Evolutionary conservation across 208 protist genomes (phyloP).

Genomic region (Acanthamoeba comandoni): DNA sequence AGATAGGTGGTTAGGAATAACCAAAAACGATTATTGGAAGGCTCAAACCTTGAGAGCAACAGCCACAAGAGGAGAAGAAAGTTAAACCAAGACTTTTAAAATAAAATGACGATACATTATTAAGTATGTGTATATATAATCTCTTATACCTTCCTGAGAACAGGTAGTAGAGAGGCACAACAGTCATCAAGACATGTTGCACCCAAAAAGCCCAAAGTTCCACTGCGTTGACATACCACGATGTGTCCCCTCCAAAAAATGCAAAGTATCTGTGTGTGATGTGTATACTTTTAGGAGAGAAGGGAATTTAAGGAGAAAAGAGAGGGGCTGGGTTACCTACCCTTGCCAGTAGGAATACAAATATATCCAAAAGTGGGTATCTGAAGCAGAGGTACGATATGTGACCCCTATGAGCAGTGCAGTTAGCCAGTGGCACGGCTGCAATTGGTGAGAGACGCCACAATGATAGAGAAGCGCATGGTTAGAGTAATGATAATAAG

Average conservation of each 20-base stretch:
- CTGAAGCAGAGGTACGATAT: not conserved
- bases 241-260: slow-evolving; percentile 39
- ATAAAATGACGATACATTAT: too few species aligned
- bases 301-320: not conserved
- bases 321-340: not conserved
- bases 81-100: too few species aligned
- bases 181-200: slow-evolving; percentile 50
- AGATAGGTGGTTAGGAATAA: slow-evolving; percentile 40
- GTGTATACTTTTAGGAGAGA: not conserved
- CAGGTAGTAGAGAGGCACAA: slow-evolving; percentile 67
- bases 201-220: slow-evolving; percentile 66
- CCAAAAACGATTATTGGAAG: slow-evolving; percentile 1
- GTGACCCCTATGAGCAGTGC: slow-evolving; percentile 49
- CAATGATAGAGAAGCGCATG: too few species aligned
- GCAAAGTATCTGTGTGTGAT: slow-evolving; percentile 49
- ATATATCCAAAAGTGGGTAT: slow-evolving; percentile 16
- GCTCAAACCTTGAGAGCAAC: too few species aligned
- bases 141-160: slow-evolving; percentile 30
- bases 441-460: not conserved
- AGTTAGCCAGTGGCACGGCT: slow-evolving; percentile 62
- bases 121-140: too few species aligned
- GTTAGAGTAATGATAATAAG: not conserved
- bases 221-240: slow-evolving; percentile 43
- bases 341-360: slow-evolving; percentile 57
- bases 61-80: too few species aligned